phyloP scores from a whole-genome alignment of 495 filamentous ascomycete genomes.

The Bacidia rubella region DNA sequence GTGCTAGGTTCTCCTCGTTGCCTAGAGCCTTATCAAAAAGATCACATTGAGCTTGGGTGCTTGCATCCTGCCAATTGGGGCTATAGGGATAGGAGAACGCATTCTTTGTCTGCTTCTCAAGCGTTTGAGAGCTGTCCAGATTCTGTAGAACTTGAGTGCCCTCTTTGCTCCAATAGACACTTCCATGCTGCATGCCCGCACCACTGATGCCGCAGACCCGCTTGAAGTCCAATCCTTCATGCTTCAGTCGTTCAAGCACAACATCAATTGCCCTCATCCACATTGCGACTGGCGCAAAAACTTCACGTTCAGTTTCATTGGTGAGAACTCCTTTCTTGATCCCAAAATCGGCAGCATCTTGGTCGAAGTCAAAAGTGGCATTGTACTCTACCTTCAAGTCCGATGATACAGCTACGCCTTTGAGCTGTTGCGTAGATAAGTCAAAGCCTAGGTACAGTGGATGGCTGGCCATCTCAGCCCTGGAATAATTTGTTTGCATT shows the following conservation, averaged over 20 bases:
- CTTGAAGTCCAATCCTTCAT: constrained; percentile 60
- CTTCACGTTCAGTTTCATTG: constrained; percentile 68
- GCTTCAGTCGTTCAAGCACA: constrained; percentile 57
- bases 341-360: constrained; percentile 57
- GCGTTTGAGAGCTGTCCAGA: constrained; percentile 42
- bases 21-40: constrained; percentile 64
- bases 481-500: too few species aligned
- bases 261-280: constrained; percentile 88
- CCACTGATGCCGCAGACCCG: constrained; percentile 74
- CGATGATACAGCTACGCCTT: constrained; percentile 75
- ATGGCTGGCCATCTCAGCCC: too few species aligned
- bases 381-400: constrained; percentile 62
- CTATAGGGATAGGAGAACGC: constrained; percentile 80
- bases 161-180: constrained; percentile 72
- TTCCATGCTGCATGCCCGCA: constrained; percentile 93
- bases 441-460: constrained; percentile 88
- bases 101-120: constrained; percentile 55
- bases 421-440: constrained; percentile 91
- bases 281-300: constrained; percentile 84
- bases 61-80: constrained; percentile 96
- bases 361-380: constrained; percentile 60
- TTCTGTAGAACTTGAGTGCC: constrained; percentile 51
- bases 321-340: constrained; percentile 78
- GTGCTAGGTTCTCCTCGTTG: constrained; percentile 49
- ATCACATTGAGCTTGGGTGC: constrained; percentile 84